Evolutionary conservation across 768 basidiomycete genomes (phyloP).

Genomic region (Saitozyma sp.): DNA sequence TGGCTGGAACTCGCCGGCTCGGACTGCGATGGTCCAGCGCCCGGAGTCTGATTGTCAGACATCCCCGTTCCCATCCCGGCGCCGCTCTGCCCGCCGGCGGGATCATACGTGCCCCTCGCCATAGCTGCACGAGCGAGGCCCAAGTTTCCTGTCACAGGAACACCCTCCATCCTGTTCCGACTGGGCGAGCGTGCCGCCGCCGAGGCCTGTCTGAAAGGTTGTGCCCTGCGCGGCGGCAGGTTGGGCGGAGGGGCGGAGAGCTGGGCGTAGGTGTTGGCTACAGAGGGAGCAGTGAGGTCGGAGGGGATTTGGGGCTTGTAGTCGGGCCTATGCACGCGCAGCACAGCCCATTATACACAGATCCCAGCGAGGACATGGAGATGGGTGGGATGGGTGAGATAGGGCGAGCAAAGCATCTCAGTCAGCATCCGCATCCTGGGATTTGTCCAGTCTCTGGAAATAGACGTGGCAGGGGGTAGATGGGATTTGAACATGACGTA

Average conservation of each 20-base stretch:
- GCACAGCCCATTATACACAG: not conserved
- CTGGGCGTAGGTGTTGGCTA: conserved; percentile 39
- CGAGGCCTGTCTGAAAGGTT: conserved; percentile 6
- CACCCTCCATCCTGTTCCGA: not conserved
- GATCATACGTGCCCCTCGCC: too few relatives aligned
- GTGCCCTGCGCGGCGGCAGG: conserved; percentile 30
- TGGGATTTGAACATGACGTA: conserved; percentile 16
- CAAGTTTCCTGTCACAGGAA: too few relatives aligned
- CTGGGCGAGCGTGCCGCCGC: not conserved
- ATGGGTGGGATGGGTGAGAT: conserved; percentile 6
- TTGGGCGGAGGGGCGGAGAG: conserved; percentile 42
- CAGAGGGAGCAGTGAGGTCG: conserved; percentile 34
- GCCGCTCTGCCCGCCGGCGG: too few relatives aligned
- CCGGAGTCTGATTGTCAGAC: too few relatives aligned
- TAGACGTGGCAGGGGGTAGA: not conserved
- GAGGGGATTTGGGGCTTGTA: conserved; percentile 46
- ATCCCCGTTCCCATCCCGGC: too few relatives aligned
- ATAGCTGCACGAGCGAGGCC: too few relatives aligned
- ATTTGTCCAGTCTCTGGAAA: too few relatives aligned
- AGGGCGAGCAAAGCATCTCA: not conserved
- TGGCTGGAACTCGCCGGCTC: too few relatives aligned
- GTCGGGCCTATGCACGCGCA: conserved; percentile 31
- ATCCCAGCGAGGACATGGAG: not conserved
- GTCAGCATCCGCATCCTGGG: too few relatives aligned
- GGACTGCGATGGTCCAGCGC: too few relatives aligned